A percentile compares a stretch with the other conserved stretches of the same genome.
Conservation (phyloP, 2,329 filamentous ascomycete genomes). For the Cadophora sp. region DNA sequence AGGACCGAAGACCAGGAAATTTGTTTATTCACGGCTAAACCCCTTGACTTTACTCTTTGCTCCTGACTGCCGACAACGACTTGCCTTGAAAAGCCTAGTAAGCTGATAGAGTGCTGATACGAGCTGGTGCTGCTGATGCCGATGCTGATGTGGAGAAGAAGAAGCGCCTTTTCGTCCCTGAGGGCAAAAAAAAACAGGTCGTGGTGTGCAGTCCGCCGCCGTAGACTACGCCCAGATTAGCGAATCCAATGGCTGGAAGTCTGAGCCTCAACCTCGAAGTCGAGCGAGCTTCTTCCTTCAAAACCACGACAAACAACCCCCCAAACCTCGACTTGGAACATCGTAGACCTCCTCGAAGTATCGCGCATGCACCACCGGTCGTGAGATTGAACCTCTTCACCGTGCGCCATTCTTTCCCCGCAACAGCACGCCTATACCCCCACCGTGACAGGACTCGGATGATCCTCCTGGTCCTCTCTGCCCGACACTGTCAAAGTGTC, state of each 20-base stretch:
- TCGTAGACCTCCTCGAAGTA: slow-evolving; percentile 8
- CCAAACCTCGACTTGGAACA: slow-evolving; percentile 7
- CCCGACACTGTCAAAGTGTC: slow-evolving; percentile 44
- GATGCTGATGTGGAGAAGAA: background rate
- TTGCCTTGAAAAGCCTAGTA: slow-evolving; percentile 8
- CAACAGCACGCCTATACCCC: slow-evolving; percentile 13
- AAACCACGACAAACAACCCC: slow-evolving; percentile 15
- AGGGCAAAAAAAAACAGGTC: slow-evolving; percentile 8
- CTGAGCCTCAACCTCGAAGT: slow-evolving; percentile 18
- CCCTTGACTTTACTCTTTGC: background rate
- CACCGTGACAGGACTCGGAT: slow-evolving; percentile 40
- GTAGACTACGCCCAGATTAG: slow-evolving; percentile 14
- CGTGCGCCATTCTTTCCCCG: slow-evolving; percentile 23
- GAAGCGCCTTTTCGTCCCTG: slow-evolving; percentile 20
- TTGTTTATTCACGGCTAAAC: background rate
- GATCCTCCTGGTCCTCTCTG: slow-evolving; percentile 43
- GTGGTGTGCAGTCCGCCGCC: slow-evolving; percentile 13
- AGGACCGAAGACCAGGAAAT: background rate
- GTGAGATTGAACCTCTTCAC: slow-evolving; percentile 17
- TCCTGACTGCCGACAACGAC: background rate
- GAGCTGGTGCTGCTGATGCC: background rate
- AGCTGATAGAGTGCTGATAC: background rate
- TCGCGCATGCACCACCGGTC: slow-evolving; percentile 20
- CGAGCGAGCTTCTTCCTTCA: slow-evolving; percentile 13
- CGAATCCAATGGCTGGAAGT: slow-evolving; percentile 10